Conservation (phyloP, 345 rosid species). For the Linum lewisii region DNA sequence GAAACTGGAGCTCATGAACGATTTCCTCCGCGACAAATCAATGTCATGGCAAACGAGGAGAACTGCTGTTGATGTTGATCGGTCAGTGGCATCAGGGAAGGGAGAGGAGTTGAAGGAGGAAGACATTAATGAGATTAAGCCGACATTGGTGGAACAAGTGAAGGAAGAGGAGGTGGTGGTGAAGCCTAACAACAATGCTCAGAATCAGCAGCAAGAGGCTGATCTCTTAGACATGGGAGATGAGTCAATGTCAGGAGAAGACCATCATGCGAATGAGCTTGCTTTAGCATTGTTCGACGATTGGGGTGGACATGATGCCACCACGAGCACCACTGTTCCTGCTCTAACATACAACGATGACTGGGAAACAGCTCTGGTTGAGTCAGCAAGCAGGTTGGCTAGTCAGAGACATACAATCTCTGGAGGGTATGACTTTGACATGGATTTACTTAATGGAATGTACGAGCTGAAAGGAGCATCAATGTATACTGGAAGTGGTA, state of each 20-base stretch:
- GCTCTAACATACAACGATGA: constrained; percentile 39
- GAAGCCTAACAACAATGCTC: constrained; percentile 1
- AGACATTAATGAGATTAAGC: constrained; percentile 42
- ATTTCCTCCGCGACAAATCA: constrained; percentile 5
- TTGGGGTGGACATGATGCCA: constrained; percentile 19
- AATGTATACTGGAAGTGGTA: constrained; percentile 43
- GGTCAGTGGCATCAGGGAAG: constrained; percentile 14
- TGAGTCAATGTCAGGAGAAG: constrained; percentile 20
- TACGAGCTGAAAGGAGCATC: constrained; percentile 40
- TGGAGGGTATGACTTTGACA: constrained; percentile 49
- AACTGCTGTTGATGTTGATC: constrained; percentile 9
- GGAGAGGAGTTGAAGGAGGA: constrained; percentile 24
- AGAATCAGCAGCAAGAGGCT: constrained; percentile 33
- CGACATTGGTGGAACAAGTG: constrained; percentile 15
- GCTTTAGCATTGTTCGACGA: constrained; percentile 69
- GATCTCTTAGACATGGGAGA: constrained; percentile 53
- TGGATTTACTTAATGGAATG: constrained; percentile 44
- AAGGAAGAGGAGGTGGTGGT: constrained; percentile 15
- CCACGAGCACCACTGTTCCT: constrained; percentile 3
- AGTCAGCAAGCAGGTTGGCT: constrained; percentile 44
- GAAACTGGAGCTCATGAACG: constrained; percentile 7
- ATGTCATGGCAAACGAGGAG: background rate
- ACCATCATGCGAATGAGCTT: constrained; percentile 34
- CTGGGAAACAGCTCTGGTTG: constrained; percentile 74
- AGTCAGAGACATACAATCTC: constrained; percentile 26